Percentiles rank a stretch among this genome's conserved stretches.
These are phyloP conservation scores for Sphenostylis stenocarpa DNA, from an alignment of 306 rosid species.

Conservation along the genomic window DNA sequence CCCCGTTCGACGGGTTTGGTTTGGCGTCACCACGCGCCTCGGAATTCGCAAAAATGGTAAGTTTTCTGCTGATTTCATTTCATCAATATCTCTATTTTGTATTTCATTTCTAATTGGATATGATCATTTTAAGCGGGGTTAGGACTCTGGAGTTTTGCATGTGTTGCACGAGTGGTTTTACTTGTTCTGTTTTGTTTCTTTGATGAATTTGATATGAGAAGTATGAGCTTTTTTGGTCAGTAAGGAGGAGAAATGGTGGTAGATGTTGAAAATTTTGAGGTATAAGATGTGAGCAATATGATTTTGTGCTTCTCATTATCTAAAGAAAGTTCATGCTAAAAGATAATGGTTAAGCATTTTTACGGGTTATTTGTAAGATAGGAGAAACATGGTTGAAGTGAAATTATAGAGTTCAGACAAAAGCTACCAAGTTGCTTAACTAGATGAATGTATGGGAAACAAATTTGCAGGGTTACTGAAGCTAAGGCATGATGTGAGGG, in stretches of 20 bases:
- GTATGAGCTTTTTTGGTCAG: too few relatives aligned
- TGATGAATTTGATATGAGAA: too few relatives aligned
- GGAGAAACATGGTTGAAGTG: not conserved
- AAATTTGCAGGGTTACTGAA: constrained; percentile 54
- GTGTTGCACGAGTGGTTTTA: not conserved
- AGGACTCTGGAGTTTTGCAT: not conserved
- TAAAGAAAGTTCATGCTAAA: too few relatives aligned
- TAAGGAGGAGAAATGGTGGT: too few relatives aligned
- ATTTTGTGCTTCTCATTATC: too few relatives aligned
- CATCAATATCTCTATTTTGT: not conserved
- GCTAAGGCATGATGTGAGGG: constrained; percentile 61
- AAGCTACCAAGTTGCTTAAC: not conserved
- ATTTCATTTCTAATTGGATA: not conserved
- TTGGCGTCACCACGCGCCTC: constrained; percentile 45
- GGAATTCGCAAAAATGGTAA: constrained; percentile 58
- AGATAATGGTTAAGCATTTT: too few relatives aligned
- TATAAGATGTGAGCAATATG: not conserved
- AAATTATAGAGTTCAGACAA: not conserved
- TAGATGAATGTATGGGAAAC: not conserved
- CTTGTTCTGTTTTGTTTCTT: too few relatives aligned
- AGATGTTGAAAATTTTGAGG: too few relatives aligned
- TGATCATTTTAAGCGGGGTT: not conserved
- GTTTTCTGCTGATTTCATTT: not conserved
- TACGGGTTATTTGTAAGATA: too few relatives aligned
- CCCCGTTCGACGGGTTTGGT: constrained; percentile 48